These are phyloP conservation scores for Komagataea norvegica DNA, from an alignment of 1,139 yeast species.

Conservation along the genomic window DNA sequence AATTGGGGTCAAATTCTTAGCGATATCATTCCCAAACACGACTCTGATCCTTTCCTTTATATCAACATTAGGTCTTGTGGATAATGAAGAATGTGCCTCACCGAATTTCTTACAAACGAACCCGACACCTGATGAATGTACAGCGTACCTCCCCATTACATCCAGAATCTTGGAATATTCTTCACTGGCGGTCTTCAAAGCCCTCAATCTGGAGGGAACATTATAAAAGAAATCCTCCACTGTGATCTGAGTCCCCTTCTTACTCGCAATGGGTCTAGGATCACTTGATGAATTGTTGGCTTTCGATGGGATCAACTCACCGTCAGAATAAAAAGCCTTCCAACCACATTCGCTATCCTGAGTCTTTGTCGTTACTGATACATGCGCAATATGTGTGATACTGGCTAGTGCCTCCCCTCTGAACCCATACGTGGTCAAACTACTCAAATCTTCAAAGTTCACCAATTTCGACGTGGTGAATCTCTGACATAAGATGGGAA, in stretches of 20 bases:
- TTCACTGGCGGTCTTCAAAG: slow-evolving; percentile 63
- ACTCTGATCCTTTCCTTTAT: slow-evolving; percentile 65
- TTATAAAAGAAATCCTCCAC: slow-evolving; percentile 92
- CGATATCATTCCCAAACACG: slow-evolving; percentile 68
- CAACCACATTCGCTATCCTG: slow-evolving; percentile 57
- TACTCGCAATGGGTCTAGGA: slow-evolving; percentile 82
- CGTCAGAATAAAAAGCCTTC: slow-evolving; percentile 62
- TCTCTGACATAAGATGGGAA: slow-evolving; percentile 56
- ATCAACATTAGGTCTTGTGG: slow-evolving; percentile 44
- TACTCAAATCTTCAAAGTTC: slow-evolving; percentile 45
- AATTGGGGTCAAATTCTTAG: slow-evolving; percentile 57
- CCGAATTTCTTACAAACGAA: slow-evolving; percentile 78
- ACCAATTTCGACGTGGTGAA: slow-evolving; percentile 69
- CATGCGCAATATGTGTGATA: slow-evolving; percentile 58
- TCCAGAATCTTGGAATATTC: slow-evolving; percentile 77
- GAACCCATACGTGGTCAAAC: slow-evolving; percentile 62
- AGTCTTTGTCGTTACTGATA: slow-evolving; percentile 77
- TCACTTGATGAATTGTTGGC: slow-evolving; percentile 33
- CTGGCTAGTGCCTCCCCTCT: slow-evolving; percentile 80
- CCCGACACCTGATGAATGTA: slow-evolving; percentile 66
- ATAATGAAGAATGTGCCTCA: slow-evolving; percentile 52
- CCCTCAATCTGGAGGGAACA: slow-evolving; percentile 69
- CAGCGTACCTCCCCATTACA: slow-evolving; percentile 77
- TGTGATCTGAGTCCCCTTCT: slow-evolving; percentile 74
- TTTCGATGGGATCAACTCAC: slow-evolving; percentile 41